These are phyloP conservation scores for Trypanosoma lewisi DNA, from an alignment of 208 protist species.

Conservation along the genomic window DNA sequence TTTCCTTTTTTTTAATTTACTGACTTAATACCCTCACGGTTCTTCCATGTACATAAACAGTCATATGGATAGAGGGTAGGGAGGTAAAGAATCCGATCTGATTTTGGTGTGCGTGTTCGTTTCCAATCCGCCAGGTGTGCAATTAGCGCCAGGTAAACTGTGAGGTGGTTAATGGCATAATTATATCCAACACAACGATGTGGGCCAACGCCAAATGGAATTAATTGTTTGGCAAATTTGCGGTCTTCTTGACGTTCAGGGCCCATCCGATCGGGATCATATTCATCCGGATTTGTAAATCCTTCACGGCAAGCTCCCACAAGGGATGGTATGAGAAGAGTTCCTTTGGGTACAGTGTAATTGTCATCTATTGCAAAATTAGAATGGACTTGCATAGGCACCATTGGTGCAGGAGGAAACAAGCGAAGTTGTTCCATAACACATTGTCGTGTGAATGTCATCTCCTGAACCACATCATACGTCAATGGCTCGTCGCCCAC, in stretches of 20 bases:
- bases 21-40: conserved; percentile 37
- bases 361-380: conserved; percentile 81
- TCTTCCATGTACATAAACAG: conserved; percentile 68
- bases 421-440: conserved; percentile 81
- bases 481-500: conserved; percentile 75
- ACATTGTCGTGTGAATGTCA: conserved; percentile 88
- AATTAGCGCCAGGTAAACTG: conserved; percentile 80
- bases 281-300: conserved; percentile 89
- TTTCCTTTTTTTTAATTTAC: conserved; percentile 30
- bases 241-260: conserved; percentile 85
- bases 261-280: conserved; percentile 93
- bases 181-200: conserved; percentile 93
- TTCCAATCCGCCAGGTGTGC: conserved; percentile 72
- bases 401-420: conserved; percentile 79
- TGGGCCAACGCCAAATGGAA: conserved; percentile 90
- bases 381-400: conserved; percentile 78
- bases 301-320: conserved; percentile 85
- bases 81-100: conserved; percentile 90
- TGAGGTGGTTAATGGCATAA: conserved; percentile 94
- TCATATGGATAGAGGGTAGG: conserved; percentile 92
- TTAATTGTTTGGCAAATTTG: conserved; percentile 89
- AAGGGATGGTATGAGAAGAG: conserved; percentile 90
- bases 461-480: conserved; percentile 85
- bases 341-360: conserved; percentile 84
- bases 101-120: conserved; percentile 75